Conservation (phyloP, 1,139 yeast genomes). For the Tardiomyces digboiensis region DNA sequence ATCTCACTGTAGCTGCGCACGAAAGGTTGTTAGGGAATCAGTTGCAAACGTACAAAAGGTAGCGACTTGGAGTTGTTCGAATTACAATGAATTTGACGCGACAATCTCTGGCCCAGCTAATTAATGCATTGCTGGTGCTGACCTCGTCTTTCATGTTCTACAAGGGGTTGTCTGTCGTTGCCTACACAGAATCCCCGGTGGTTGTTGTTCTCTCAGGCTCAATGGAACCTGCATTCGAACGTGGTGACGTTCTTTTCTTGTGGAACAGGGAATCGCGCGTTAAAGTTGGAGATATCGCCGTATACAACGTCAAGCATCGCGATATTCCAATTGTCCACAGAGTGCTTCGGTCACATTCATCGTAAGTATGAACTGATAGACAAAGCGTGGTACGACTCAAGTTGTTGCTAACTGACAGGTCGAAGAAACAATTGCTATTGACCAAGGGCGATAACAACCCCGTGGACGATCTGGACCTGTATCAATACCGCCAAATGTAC, state of each 20-base stretch:
- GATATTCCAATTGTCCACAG: slow-evolving; percentile 94
- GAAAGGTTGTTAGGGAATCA: no score
- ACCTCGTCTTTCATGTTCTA: slow-evolving; percentile 90
- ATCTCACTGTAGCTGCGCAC: no score
- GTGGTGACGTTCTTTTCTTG: slow-evolving; percentile 88
- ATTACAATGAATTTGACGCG: slow-evolving; percentile 10
- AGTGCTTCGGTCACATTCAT: slow-evolving; percentile 69
- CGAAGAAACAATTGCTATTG: slow-evolving; percentile 56
- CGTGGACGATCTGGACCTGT: slow-evolving; percentile 80
- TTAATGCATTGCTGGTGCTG: slow-evolving; percentile 68
- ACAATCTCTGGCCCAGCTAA: slow-evolving; percentile 39
- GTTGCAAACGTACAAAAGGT: no score
- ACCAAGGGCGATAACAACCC: slow-evolving; percentile 98
- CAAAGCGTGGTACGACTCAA: slow-evolving; percentile 16
- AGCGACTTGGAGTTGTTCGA: no score
- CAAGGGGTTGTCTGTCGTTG: slow-evolving; percentile 69
- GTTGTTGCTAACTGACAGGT: slow-evolving; percentile 13
- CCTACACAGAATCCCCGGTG: slow-evolving; percentile 87
- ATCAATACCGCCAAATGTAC: slow-evolving; percentile 68
- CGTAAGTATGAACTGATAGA: no score
- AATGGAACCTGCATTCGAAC: slow-evolving; percentile 99
- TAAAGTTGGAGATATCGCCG: slow-evolving; percentile 91
- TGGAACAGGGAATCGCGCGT: slow-evolving; percentile 73
- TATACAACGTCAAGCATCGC: slow-evolving; percentile 77
- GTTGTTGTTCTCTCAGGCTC: slow-evolving; percentile 97